Percentiles rank a stretch among this genome's conserved stretches.
These are phyloP conservation scores for Nyssa sinensis DNA, from an alignment of 148 eudicot genomes.

Conservation along the genomic window DNA sequence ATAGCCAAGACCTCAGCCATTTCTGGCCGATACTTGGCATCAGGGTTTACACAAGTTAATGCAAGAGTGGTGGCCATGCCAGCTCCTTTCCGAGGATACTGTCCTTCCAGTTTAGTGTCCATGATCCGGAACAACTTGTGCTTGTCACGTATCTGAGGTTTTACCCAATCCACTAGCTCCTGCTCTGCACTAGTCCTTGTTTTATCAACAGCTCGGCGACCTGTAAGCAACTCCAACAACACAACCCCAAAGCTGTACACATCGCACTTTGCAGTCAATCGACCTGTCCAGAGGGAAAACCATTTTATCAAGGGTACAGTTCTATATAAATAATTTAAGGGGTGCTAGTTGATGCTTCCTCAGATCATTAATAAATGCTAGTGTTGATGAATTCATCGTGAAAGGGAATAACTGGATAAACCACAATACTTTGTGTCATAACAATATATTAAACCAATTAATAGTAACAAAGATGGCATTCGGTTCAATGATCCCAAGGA, in stretches of 20 bases:
- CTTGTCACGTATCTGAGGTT: conserved; percentile 20
- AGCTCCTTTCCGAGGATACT: conserved; percentile 41
- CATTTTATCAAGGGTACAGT: background rate
- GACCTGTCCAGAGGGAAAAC: conserved; percentile 29
- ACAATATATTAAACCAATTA: too few species aligned
- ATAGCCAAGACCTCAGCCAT: conserved; percentile 38
- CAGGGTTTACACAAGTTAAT: conserved; percentile 28
- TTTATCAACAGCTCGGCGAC: conserved; percentile 35
- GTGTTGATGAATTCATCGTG: too few species aligned
- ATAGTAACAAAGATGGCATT: too few species aligned
- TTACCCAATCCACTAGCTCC: conserved; percentile 40
- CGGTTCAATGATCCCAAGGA: too few species aligned
- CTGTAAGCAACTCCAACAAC: conserved; percentile 45
- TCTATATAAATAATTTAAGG: background rate
- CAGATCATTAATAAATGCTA: too few species aligned
- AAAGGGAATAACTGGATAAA: too few species aligned
- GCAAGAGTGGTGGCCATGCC: conserved; percentile 35
- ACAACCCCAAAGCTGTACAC: conserved; percentile 54
- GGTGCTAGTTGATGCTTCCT: too few species aligned
- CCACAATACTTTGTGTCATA: too few species aligned
- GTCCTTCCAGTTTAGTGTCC: conserved; percentile 48
- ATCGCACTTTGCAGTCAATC: conserved; percentile 41
- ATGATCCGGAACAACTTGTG: conserved; percentile 34
- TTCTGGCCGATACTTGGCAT: conserved; percentile 36
- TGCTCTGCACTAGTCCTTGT: conserved; percentile 30